These are phyloP conservation scores for Chloranthus sessilifolius DNA, from an alignment of 164 flowering plant genomes.

Conservation along the genomic window DNA sequence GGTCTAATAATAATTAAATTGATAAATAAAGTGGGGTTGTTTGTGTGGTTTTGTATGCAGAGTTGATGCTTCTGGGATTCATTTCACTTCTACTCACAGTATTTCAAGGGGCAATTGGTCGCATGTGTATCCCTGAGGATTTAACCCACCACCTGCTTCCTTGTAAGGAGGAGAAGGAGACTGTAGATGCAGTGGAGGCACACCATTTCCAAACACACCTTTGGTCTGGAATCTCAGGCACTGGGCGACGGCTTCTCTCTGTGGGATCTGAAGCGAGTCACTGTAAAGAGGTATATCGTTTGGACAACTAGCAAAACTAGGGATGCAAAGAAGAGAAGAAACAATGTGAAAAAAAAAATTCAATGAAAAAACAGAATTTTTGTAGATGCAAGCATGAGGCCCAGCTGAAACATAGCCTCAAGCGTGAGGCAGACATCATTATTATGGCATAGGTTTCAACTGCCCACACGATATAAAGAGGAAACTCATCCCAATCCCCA, in stretches of 20 bases:
- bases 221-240: background rate
- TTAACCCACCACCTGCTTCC: constrained; percentile 43
- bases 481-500: too few species aligned
- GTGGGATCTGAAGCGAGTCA: constrained; percentile 9
- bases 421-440: too few species aligned
- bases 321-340: too few species aligned
- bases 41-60: constrained; percentile 29
- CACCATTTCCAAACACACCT: constrained; percentile 7
- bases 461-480: too few species aligned
- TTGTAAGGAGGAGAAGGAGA: constrained; percentile 27
- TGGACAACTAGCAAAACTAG: too few species aligned
- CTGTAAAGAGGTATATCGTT: constrained; percentile 36
- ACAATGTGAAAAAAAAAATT: too few species aligned
- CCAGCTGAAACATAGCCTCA: too few species aligned
- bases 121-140: constrained; percentile 41
- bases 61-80: constrained; percentile 86
- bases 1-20: background rate
- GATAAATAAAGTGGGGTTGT: too few species aligned
- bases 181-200: background rate
- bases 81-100: constrained; percentile 69
- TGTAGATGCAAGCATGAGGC: too few species aligned
- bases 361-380: too few species aligned
- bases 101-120: constrained; percentile 34
- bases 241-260: constrained; percentile 26
- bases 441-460: too few species aligned